Conservation (phyloP, 2,329 filamentous ascomycete genomes). For the Cladosporium cucumerinum region DNA sequence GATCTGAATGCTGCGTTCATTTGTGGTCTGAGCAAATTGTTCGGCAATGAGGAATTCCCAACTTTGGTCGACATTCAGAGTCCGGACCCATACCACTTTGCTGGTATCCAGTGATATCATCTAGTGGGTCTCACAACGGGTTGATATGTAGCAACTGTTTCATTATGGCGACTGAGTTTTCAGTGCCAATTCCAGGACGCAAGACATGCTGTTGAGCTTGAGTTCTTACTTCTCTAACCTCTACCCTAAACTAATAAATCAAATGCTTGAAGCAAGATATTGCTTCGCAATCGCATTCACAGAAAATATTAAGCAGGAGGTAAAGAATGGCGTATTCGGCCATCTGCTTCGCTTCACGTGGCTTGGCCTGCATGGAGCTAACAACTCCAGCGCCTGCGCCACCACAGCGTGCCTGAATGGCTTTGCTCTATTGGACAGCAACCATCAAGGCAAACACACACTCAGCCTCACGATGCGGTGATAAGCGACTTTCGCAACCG, state of each 20-base stretch:
- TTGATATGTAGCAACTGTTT: not conserved
- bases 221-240: not conserved
- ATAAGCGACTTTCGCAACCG: not conserved
- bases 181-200: not conserved
- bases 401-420: conserved; percentile 3
- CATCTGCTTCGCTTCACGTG: not conserved
- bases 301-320: not conserved
- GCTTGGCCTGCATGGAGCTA: conserved; percentile 2
- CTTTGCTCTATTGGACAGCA: not conserved
- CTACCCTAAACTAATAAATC: not conserved
- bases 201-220: not conserved
- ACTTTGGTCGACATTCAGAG: conserved; percentile 24
- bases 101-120: conserved; percentile 20
- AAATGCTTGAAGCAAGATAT: not conserved
- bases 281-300: not conserved
- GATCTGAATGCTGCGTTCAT: conserved; percentile 33
- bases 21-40: conserved; percentile 19
- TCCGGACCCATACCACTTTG: conserved; percentile 26
- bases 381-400: not conserved
- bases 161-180: not conserved
- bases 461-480: conserved; percentile 4
- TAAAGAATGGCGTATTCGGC: not conserved
- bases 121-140: too few relatives aligned
- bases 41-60: conserved; percentile 22
- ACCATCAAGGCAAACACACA: not conserved